Evolutionary conservation across 441 rosid species (phyloP), one percentile per base, ranked within the genome.

Genomic region (Erodium trifolium): DNA sequence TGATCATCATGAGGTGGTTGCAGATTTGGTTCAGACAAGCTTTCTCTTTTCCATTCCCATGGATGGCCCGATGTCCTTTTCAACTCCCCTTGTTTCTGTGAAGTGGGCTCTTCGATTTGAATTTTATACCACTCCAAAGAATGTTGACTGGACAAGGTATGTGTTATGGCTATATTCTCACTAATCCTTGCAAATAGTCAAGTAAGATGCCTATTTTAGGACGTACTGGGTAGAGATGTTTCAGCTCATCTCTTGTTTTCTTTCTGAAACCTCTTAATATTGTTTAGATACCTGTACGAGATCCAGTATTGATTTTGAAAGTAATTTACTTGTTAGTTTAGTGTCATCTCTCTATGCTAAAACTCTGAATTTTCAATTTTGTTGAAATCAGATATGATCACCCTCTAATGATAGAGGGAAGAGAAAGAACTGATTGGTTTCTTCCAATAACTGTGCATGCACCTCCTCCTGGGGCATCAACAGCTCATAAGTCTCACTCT

Each of bases 41-140:
- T 93, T 93, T 81, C 93, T 89, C 14, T 93, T 93, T 75, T 88
- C 96, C 45, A 78, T 93, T 79, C 99, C 97, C 29, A 84, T 82
- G 81, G 97, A 93, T 76, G 99, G 97, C 31, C 96, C 97, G 17
- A 89, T 90, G 99, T 91, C 99, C 66, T 93, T 93, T 80, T 82
- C 92, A 47, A 91, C 99, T 63, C 83, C 83, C 16, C 88, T 79
- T 70, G 86, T 93, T 76, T 88, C 91, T 45, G 93, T 91, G 73
- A 87, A 86, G 73, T 93, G 99, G 99, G 88, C 81, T 76, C 78
- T 93, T 23, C 84, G 96, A 75, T 93, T 93, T 78, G 99, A 93
- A 84, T 93, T 93, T 73, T 81, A 80, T 73, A 90, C 87, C 63
- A 88, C 92, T n/a, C 96, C 96, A 16, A 91, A 86, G 79, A 79